Evolutionary conservation across 805 yeast genomes (phyloP).

Genomic region (Lipomyces starkeyi): DNA sequence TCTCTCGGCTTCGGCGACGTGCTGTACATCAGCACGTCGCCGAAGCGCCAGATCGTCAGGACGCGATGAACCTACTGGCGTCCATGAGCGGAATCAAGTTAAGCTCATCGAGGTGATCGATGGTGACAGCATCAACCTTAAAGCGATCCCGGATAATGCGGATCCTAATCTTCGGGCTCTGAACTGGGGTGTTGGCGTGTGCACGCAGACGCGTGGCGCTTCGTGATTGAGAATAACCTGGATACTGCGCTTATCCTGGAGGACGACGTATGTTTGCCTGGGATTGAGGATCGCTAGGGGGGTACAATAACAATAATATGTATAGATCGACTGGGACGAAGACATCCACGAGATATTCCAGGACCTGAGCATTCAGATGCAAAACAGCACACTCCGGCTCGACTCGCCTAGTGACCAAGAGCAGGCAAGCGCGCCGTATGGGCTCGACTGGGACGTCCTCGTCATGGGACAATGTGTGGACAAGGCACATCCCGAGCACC

Average conservation of each 20-base stretch:
- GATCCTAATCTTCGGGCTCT: conserved; percentile 11
- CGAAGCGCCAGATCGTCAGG: conserved; percentile 31
- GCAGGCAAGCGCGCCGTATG: conserved; percentile 27
- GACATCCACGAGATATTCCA: conserved; percentile 25
- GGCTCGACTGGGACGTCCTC: conserved; percentile 33
- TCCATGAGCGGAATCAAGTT: conserved; percentile 24
- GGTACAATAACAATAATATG: background rate
- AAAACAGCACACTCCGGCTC: conserved; percentile 14
- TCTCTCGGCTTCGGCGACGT: conserved; percentile 29
- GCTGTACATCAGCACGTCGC: conserved; percentile 25
- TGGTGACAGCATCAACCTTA: conserved; percentile 19
- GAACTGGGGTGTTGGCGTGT: conserved; percentile 32
- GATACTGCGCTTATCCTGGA: conserved; percentile 27
- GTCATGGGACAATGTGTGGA: conserved; percentile 25
- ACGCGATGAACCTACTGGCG: conserved; percentile 28
- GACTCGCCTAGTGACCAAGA: conserved; percentile 25
- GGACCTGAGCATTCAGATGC: conserved; percentile 12
- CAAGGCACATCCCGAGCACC: conserved; percentile 18
- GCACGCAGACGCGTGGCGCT: conserved; percentile 29
- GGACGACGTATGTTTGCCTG: conserved; percentile 21
- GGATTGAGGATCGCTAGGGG: background rate
- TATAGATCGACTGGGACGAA: conserved; percentile 27
- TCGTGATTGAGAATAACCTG: conserved; percentile 17
- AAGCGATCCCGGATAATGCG: conserved; percentile 22
- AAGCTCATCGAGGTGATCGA: conserved; percentile 20